phyloP scores from a whole-genome alignment of 2,329 filamentous ascomycete genomes.

The Beauveria varroae region DNA sequence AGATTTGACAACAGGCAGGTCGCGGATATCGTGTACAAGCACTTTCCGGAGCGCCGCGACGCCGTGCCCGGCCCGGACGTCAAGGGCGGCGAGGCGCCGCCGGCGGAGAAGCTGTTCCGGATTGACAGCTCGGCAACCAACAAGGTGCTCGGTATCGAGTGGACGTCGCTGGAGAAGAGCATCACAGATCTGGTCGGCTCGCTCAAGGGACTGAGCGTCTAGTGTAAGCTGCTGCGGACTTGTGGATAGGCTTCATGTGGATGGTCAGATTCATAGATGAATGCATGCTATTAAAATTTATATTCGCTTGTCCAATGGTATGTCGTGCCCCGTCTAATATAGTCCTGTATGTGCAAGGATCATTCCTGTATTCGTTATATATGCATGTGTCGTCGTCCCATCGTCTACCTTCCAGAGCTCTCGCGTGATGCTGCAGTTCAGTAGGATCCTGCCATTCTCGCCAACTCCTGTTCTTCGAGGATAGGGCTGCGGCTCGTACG shows the following conservation, averaged over 20 bases:
- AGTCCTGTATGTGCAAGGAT: neutral
- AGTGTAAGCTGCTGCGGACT: neutral
- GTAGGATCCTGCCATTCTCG: slow-evolving; percentile 22
- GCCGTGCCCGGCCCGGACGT: slow-evolving; percentile 37
- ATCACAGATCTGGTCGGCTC: slow-evolving; percentile 58
- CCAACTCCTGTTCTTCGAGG: slow-evolving; percentile 17
- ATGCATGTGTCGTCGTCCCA: neutral
- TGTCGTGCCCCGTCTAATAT: neutral
- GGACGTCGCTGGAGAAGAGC: slow-evolving; percentile 52
- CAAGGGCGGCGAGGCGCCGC: slow-evolving; percentile 34
- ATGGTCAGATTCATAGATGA: neutral
- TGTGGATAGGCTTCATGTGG: no score
- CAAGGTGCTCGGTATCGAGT: slow-evolving; percentile 55
- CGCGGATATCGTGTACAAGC: slow-evolving; percentile 33
- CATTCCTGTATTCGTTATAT: neutral
- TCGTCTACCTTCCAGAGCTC: neutral
- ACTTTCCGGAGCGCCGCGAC: slow-evolving; percentile 44
- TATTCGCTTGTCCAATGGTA: neutral
- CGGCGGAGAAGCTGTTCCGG: slow-evolving; percentile 37
- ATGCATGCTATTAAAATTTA: neutral
- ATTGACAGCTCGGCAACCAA: slow-evolving; percentile 53
- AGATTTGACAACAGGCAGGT: slow-evolving; percentile 40
- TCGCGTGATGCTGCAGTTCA: slow-evolving; percentile 2
- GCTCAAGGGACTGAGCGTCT: slow-evolving; percentile 40
- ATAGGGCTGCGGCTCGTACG: slow-evolving; percentile 16